Percentiles rank a stretch among this genome's conserved stretches.
phyloP scores from a whole-genome alignment of 225 moss, liverwort and hornwort species.

The Thuidium tamariscinum region DNA sequence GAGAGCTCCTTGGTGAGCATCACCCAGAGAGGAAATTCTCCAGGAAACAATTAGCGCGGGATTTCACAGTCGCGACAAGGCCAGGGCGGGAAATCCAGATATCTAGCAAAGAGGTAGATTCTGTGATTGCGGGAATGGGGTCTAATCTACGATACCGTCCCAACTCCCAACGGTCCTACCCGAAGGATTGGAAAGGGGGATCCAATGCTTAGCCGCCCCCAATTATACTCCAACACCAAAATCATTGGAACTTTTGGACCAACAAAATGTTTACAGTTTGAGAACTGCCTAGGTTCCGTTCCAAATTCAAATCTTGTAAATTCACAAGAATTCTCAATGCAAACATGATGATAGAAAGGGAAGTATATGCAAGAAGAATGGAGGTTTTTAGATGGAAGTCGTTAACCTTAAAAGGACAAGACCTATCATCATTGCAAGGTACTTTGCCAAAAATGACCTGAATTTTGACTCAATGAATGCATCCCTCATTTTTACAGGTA shows the following conservation, averaged over 20 bases:
- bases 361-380: neutral
- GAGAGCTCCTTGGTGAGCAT: neutral
- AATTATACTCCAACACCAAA: neutral
- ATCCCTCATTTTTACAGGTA: neutral
- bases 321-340: neutral
- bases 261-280: neutral
- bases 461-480: neutral
- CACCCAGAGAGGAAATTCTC: neutral
- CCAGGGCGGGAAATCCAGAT: neutral
- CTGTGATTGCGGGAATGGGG: neutral
- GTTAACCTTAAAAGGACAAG: fast-evolving
- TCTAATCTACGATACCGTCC: neutral
- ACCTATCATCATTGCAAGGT: neutral
- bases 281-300: neutral
- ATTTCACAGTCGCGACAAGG: neutral
- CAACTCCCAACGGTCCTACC: neutral
- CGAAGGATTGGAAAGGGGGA: neutral
- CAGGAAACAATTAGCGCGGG: neutral
- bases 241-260: neutral
- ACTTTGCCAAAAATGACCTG: fast-evolving
- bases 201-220: neutral
- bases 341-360: fast-evolving
- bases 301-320: too few species aligned
- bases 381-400: fast-evolving
- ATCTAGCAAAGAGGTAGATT: fast-evolving